Evolutionary conservation across 163 green algal genomes (phyloP), one percentile per base, ranked within the genome.

Genomic region (Scenedesmus sp.): DNA sequence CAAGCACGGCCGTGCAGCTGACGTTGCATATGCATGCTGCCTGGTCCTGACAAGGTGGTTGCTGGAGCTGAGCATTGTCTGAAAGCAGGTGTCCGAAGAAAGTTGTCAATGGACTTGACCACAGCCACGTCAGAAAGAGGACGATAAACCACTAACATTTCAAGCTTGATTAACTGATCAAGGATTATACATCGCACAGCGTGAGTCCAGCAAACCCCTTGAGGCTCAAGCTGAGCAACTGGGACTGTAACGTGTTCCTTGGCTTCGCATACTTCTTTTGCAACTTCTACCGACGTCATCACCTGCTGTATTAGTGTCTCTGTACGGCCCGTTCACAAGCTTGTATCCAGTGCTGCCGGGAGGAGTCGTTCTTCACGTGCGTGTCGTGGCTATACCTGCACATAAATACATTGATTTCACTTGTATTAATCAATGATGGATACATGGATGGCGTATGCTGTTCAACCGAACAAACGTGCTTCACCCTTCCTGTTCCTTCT

Each of bases 391-490:
- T 13, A 1, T 52, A 8, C 13, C 3, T 79, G 70, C 70, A 16
- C 13, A 52, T 52, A 52, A 52, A 9, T 15, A 16, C 46, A 15
- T 2, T 5, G 52, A 2, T 79, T 15, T 5, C 52, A n/a, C 23
- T 52, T 79, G 3, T 79, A 52, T 12, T 4, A n/a, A 79, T 52
- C 66, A 76, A 79, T 52, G 70, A 79, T 5, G 3, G 4, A 7
- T 7, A 79, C 5, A 5, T 79, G 23, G 4, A 1, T 1, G 23
- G 12, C 4, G 23, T 79, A 1, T 79, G 70, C 23, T 52, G 70
- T 79, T 79, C 64, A 79, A 79, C 70, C 23, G 70, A 76, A 79
- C 70, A 79, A 52, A 79, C 70, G 23, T 46, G 70, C 70, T 79
- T 13, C 70, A n/a, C 23, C 70, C 66, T 70, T 70, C 70, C 13